These are phyloP conservation scores for Russula ochroleuca DNA, from an alignment of 768 basidiomycete genomes.

Conservation along the genomic window DNA sequence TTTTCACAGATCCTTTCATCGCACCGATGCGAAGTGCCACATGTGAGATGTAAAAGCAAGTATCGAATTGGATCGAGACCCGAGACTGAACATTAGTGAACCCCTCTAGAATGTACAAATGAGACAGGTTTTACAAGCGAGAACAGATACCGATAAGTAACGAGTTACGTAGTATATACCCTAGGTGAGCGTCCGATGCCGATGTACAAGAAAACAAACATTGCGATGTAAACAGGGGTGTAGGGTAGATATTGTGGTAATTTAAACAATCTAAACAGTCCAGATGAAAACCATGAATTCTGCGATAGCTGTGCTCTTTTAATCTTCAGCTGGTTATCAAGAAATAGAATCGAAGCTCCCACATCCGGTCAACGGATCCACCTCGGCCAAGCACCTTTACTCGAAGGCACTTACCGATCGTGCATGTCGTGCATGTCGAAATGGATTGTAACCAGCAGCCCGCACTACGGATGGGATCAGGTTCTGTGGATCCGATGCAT, in stretches of 20 bases:
- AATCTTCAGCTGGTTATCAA: background rate
- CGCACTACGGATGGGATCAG: slow-evolving; percentile 24
- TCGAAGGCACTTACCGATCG: slow-evolving; percentile 13
- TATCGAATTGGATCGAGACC: background rate
- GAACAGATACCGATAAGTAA: background rate
- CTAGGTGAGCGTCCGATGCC: background rate
- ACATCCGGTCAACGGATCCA: background rate
- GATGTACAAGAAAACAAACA: slow-evolving; percentile 2
- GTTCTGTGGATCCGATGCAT: slow-evolving; percentile 20
- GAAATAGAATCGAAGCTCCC: background rate
- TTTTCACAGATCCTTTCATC: background rate
- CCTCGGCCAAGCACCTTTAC: background rate
- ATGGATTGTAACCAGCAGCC: slow-evolving; percentile 26
- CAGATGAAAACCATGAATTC: slow-evolving; percentile 5
- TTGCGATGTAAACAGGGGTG: background rate
- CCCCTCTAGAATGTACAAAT: background rate
- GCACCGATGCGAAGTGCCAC: background rate
- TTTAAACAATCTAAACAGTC: background rate
- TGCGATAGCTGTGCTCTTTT: background rate
- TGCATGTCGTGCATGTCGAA: slow-evolving; percentile 13
- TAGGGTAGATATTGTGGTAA: background rate
- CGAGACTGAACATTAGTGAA: too few relatives aligned
- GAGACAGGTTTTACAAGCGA: background rate
- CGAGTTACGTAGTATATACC: slow-evolving; percentile 1
- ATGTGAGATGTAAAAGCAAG: too few relatives aligned